Percentiles rank a stretch among this genome's conserved stretches.
Evolutionary conservation across 1,284 basidiomycete species (phyloP).

Genomic region (Ustilago bromivora): DNA sequence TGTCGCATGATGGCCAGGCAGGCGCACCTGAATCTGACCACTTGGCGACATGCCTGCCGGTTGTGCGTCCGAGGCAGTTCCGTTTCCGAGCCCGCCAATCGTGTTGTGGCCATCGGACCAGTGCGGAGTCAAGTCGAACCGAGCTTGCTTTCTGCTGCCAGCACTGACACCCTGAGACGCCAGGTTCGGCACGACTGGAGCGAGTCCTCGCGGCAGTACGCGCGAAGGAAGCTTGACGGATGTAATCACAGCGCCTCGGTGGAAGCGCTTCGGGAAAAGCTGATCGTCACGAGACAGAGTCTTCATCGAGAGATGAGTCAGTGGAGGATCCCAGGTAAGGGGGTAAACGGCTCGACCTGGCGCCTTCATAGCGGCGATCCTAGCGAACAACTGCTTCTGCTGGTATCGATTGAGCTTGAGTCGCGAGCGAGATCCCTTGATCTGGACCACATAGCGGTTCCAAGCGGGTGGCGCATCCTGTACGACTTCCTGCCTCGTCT

Average conservation of each 20-base stretch:
- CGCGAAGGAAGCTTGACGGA: constrained; percentile 52
- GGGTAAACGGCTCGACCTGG: constrained; percentile 42
- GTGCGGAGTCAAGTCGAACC: constrained; percentile 47
- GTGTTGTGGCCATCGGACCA: constrained; percentile 28
- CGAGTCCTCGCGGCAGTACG: constrained; percentile 37
- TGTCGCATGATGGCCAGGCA: constrained; percentile 42
- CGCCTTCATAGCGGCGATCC: constrained; percentile 42
- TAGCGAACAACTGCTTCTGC: constrained; percentile 41
- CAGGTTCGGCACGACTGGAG: constrained; percentile 20
- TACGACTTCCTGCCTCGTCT: constrained; percentile 45
- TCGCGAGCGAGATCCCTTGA: constrained; percentile 29
- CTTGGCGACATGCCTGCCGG: constrained; percentile 17
- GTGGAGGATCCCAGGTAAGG: constrained; percentile 62
- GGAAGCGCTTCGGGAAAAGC: constrained; percentile 62
- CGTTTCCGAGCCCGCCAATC: constrained; percentile 6
- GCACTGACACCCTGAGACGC: constrained; percentile 5
- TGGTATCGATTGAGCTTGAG: constrained; percentile 44
- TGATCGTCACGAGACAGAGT: constrained; percentile 61
- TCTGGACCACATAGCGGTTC: constrained; percentile 54
- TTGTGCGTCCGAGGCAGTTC: constrained; percentile 4
- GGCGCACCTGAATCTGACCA: constrained; percentile 40
- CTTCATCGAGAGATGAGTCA: constrained; percentile 48
- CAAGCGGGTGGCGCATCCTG: constrained; percentile 58
- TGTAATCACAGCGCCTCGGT: constrained; percentile 55
- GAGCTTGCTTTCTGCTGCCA: constrained; percentile 43